Conservation (phyloP, 768 basidiomycete genomes). For the Pholiota conissans region DNA sequence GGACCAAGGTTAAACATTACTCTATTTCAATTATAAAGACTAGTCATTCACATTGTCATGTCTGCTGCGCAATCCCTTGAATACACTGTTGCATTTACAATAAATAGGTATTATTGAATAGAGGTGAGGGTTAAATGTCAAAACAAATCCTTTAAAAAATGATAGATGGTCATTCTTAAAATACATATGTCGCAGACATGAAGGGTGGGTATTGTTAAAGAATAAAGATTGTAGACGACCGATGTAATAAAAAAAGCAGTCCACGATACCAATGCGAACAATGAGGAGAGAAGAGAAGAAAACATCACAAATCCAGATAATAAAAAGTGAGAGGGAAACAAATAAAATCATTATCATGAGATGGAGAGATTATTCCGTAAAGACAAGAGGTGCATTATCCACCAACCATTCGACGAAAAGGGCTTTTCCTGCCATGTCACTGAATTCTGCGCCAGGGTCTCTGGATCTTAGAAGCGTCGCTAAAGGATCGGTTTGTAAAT, state of each 20-base stretch:
- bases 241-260: conserved; percentile 6
- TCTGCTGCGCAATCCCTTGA: neutral
- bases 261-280: conserved; percentile 5
- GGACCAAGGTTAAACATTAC: conserved; percentile 6
- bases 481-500: conserved; percentile 31
- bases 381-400: conserved; percentile 74
- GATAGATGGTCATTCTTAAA: conserved; percentile 9
- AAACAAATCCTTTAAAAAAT: neutral
- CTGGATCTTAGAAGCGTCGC: conserved; percentile 93
- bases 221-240: neutral
- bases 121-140: neutral
- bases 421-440: conserved; percentile 97
- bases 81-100: neutral
- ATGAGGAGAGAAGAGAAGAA: neutral
- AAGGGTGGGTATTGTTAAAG: conserved; percentile 9
- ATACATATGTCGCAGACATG: conserved; percentile 9
- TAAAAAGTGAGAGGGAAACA: conserved; percentile 7
- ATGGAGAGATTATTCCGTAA: conserved; percentile 23
- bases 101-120: neutral
- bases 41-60: no score
- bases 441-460: conserved; percentile 86
- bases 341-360: neutral
- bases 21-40: no score
- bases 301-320: conserved; percentile 10
- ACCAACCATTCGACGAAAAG: conserved; percentile 93